Evolutionary conservation across 2,329 filamentous ascomycete genomes (phyloP), one percentile per base, ranked within the genome.

Genomic region (Boeremia lycopersici): DNA sequence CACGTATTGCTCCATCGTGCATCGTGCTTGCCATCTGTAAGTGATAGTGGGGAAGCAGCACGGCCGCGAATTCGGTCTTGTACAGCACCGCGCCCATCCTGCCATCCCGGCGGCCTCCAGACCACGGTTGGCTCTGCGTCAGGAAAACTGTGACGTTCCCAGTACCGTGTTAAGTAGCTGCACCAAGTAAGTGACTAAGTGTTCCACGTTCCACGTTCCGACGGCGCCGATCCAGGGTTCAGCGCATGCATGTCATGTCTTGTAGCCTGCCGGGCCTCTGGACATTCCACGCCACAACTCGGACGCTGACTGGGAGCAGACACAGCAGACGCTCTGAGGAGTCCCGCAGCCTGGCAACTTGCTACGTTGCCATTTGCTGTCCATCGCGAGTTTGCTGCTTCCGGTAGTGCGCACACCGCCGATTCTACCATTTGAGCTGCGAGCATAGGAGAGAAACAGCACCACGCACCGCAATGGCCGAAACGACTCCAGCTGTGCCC

Each of bases 381-480:
- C 19, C 19, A 38, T 11, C 40, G 6, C n/a, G 26, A 17, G 40
- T 11, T 29, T 29, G 13, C 28, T 31, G 26, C 15, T 31, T 28
- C 28, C 15, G 3, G 11, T 4, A 15, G 15, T 6, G 13, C 31
- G 7, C 2, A 31, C n/a, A 19, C 34, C 38, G 25, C 31, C 30
- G 3, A 35, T 7, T 46, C 19, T 34, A 35, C 26, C 26, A 23
- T 17, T 15, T 19, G 4, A 8, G 6, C 26, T 1, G 25, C 34
- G 17, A 25, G 19, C 19, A 15, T 13, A 11, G 13, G 28, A 17
- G 13, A n/a, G 11, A 34, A 53, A 33, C 52, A 28, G 46, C 42
- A 31, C 53, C 50, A 41, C 34, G 15, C 47, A 45, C 48, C 28
- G 42, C 56, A 52, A 75, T 75, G 72, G 56, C 63, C 35, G 62